These are phyloP conservation scores for Pittosporum tobira DNA, from an alignment of 129 eudicot species.

Conservation along the genomic window DNA sequence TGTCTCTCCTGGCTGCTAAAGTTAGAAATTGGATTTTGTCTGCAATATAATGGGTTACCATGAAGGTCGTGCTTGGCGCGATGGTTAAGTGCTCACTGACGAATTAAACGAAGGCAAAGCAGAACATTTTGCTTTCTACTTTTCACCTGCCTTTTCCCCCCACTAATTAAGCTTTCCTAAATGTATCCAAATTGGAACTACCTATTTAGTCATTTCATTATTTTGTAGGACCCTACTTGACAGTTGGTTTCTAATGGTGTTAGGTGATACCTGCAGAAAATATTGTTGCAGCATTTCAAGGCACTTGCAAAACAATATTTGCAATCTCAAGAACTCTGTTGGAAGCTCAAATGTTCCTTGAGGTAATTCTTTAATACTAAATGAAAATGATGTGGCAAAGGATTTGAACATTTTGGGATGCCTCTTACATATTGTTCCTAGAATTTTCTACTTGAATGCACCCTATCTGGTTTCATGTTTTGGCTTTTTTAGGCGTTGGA, in stretches of 20 bases:
- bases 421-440: background rate
- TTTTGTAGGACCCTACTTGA: background rate
- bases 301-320: slow-evolving; percentile 53
- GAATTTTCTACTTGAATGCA: background rate
- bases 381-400: background rate
- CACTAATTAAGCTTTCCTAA: background rate
- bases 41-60: no score
- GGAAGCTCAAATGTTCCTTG: slow-evolving; percentile 75
- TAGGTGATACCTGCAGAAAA: slow-evolving; percentile 97
- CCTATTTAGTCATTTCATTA: no score
- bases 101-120: no score
- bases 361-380: slow-evolving; percentile 38
- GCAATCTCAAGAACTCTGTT: slow-evolving; percentile 60
- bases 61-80: no score
- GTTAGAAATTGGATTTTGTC: no score
- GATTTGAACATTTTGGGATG: background rate
- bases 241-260: slow-evolving; percentile 10
- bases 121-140: background rate
- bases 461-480: slow-evolving; percentile 14
- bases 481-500: slow-evolving; percentile 73
- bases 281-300: slow-evolving; percentile 89
- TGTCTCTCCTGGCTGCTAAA: no score
- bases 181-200: background rate
- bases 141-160: background rate
- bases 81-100: no score